phyloP scores from a whole-genome alignment of 83 land plant species.

The Picea abies region DNA sequence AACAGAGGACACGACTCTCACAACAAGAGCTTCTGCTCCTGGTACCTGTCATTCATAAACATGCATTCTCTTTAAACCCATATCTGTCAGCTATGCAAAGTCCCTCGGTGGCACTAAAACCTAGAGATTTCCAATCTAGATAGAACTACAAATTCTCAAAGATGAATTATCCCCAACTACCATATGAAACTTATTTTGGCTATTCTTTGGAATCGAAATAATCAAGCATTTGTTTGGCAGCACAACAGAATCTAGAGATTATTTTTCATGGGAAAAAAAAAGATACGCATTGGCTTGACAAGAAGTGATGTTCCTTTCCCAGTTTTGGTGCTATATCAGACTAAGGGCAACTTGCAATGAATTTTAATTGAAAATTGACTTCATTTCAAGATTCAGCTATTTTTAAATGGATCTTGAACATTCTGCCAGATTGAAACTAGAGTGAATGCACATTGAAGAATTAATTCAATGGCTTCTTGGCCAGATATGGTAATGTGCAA shows the following conservation, averaged over 20 bases:
- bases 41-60: conserved; percentile 61
- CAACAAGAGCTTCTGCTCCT: conserved; percentile 90
- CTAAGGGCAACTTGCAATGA: neutral
- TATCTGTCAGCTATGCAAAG: neutral
- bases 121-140: neutral
- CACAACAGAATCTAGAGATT: neutral
- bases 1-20: conserved; percentile 97
- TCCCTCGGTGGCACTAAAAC: neutral
- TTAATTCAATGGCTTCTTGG: neutral
- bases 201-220: neutral
- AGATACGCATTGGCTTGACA: neutral
- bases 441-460: neutral
- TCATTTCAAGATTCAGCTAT: neutral
- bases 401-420: neutral
- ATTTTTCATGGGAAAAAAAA: neutral
- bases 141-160: neutral
- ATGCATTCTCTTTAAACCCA: neutral
- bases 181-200: neutral
- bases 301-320: neutral
- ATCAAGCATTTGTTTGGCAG: neutral
- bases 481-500: neutral
- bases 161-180: neutral
- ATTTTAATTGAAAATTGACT: neutral
- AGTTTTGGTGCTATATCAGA: neutral
- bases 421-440: neutral